Evolutionary conservation across 2,329 filamentous ascomycete species (phyloP).

Genomic region (Pyrenochaeta sp.): DNA sequence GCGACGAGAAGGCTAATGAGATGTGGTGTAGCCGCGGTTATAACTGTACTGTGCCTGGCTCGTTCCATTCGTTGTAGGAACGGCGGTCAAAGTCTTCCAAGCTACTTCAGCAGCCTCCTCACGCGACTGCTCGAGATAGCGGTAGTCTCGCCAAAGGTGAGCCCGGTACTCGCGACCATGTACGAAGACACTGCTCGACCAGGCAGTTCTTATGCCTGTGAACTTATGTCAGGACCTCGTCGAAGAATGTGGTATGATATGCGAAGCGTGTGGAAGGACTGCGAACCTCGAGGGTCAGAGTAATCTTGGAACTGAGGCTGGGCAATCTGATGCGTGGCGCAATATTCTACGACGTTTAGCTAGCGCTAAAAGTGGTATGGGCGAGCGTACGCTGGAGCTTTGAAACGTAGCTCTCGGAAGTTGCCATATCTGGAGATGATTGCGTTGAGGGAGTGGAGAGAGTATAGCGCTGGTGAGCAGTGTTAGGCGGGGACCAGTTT

Average conservation of each 20-base stretch:
- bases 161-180: constrained; percentile 46
- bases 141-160: constrained; percentile 47
- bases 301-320: constrained; percentile 50
- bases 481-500: constrained; percentile 30
- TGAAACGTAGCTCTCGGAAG: constrained; percentile 41
- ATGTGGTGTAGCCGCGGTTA: constrained; percentile 26
- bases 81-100: constrained; percentile 38
- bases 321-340: constrained; percentile 44
- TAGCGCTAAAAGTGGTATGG: constrained; percentile 2
- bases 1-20: constrained; percentile 25
- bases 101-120: constrained; percentile 49
- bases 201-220: constrained; percentile 46
- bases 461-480: constrained; percentile 20
- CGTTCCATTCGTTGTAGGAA: constrained; percentile 21
- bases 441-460: constrained; percentile 17
- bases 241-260: background rate
- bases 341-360: constrained; percentile 39
- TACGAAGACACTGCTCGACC: constrained; percentile 47
- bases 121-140: constrained; percentile 47
- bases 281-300: constrained; percentile 47
- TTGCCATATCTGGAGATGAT: constrained; percentile 36
- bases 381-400: constrained; percentile 43
- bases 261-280: constrained; percentile 3
- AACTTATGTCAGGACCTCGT: constrained; percentile 18
- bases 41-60: constrained; percentile 30